Evolutionary conservation across 805 yeast genomes (phyloP), one percentile per base, ranked within the genome.

Genomic region (Wickerhamomyces mucosus): DNA sequence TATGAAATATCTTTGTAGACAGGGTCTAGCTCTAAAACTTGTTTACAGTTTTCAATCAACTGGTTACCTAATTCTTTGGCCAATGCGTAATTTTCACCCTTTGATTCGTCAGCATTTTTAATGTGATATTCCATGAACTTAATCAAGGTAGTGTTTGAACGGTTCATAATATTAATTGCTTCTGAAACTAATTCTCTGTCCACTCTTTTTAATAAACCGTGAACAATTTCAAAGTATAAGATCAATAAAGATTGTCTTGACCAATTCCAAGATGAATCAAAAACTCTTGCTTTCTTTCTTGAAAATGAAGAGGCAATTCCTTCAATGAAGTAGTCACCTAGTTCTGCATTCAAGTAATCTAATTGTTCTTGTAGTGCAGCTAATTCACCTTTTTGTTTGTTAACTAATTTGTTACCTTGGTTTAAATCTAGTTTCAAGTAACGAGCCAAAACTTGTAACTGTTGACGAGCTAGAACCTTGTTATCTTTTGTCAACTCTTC

Each of bases 241-340:
- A 86, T 75, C 47, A 92, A 66, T 39, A 92, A 82, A 57, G 92
- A 95, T 67, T 92, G 98, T 61, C 96, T 83, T 29, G 97, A 96
- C 98, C 98, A 92, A 62, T 94, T 94, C 98, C 98, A 92, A 62
- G 88, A 86, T 15, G 96, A 86, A 62, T 92, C 97, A 59, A 89
- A 92, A 33, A 80, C 77, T 67, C 98, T 82, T 18, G 96, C 95
- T 67, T 92, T 92, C 63, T 82, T 72, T 40, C 89, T 70, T 20
- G 95, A 82, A 65, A 92, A 92, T 5, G 79, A 75, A 26, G 97
- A 95, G 44, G 77, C 67, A 49, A 92, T 79, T 55, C 98, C 97
- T 37, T 77, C 72, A 30, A 96, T 88, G 58, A 88, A 92, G 53
- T 78, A 78, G 50, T 92, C 98, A 46, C 98, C 98, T 45, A 81